phyloP scores from a whole-genome alignment of 1,139 yeast genomes.

The Yamadazyma dushanensis region DNA sequence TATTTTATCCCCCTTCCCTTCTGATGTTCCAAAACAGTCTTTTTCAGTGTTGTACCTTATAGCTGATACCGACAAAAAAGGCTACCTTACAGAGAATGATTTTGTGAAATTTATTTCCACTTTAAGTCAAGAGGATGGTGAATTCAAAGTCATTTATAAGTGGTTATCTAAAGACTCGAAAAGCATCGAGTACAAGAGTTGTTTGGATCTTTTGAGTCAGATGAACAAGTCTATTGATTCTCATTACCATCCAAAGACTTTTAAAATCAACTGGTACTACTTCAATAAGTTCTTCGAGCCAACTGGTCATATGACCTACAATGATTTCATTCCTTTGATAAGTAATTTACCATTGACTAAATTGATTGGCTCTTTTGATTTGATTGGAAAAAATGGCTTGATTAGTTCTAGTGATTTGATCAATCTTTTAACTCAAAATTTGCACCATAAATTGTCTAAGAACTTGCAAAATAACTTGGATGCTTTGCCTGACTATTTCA shows the following conservation, averaged over 20 bases:
- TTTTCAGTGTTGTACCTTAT: slow-evolving; percentile 58
- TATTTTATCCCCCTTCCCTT: slow-evolving; percentile 43
- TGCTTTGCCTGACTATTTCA: slow-evolving; percentile 39
- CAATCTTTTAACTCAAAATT: slow-evolving; percentile 36
- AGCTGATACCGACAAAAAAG: slow-evolving; percentile 63
- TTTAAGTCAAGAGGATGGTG: slow-evolving; percentile 57
- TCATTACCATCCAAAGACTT: slow-evolving; percentile 40
- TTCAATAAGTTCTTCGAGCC: slow-evolving; percentile 46
- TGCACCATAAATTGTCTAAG: slow-evolving; percentile 43
- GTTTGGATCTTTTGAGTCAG: slow-evolving; percentile 37
- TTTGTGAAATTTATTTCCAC: slow-evolving; percentile 60
- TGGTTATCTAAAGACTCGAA: slow-evolving; percentile 16
- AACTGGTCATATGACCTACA: slow-evolving; percentile 36
- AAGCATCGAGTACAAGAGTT: slow-evolving; percentile 36
- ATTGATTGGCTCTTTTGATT: slow-evolving; percentile 46
- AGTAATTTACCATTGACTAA: slow-evolving; percentile 49
- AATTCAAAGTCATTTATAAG: slow-evolving; percentile 54
- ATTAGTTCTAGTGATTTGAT: slow-evolving; percentile 35
- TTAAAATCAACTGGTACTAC: slow-evolving; percentile 47
- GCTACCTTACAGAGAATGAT: slow-evolving; percentile 58
- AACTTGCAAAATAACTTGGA: slow-evolving; percentile 38
- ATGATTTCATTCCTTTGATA: slow-evolving; percentile 43
- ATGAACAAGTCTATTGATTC: slow-evolving; percentile 46
- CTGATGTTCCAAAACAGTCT: slow-evolving; percentile 41
- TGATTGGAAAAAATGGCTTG: slow-evolving; percentile 36